Percentiles rank a stretch among this genome's conserved stretches.
Evolutionary conservation across 169 alveolate genomes (phyloP).

Genomic region (Sarcocystis neurona): DNA sequence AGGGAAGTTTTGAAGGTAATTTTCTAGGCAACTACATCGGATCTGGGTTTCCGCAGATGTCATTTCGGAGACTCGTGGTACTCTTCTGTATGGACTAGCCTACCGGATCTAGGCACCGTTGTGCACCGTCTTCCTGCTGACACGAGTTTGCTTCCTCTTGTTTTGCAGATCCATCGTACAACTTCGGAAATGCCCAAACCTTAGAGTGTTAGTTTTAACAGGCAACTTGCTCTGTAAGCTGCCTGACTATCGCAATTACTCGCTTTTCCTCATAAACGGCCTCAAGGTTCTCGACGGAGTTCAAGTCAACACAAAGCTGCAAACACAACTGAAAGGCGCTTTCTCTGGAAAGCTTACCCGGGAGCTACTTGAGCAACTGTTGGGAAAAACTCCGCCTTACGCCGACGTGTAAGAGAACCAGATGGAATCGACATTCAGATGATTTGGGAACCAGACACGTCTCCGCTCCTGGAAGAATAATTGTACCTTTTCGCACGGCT

Average conservation of each 20-base stretch:
- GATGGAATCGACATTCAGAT: no score
- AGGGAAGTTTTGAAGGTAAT: no score
- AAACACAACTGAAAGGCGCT: slow-evolving; percentile 25
- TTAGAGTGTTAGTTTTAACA: slow-evolving; percentile 54
- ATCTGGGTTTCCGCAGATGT: no score
- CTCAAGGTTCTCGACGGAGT: slow-evolving; percentile 55
- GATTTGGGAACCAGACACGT: no score
- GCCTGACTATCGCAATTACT: slow-evolving; percentile 54
- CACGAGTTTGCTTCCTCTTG: neutral
- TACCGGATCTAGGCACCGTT: no score
- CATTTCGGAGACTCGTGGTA: no score
- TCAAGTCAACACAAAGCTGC: slow-evolving; percentile 29
- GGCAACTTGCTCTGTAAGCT: slow-evolving; percentile 41
- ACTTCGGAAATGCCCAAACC: slow-evolving; percentile 33
- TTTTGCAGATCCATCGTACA: slow-evolving; percentile 49
- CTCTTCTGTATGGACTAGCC: no score
- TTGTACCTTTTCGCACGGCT: no score
- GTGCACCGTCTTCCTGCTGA: no score
- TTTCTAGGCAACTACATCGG: no score
- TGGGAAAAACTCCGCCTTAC: slow-evolving; percentile 54
- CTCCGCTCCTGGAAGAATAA: no score
- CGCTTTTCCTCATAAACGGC: slow-evolving; percentile 45
- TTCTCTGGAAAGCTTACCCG: slow-evolving; percentile 58
- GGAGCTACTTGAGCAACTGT: slow-evolving; percentile 58
- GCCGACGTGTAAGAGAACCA: slow-evolving; percentile 54